phyloP scores from a whole-genome alignment of 257 asterid genomes.

The Przewalskia tangutica region DNA sequence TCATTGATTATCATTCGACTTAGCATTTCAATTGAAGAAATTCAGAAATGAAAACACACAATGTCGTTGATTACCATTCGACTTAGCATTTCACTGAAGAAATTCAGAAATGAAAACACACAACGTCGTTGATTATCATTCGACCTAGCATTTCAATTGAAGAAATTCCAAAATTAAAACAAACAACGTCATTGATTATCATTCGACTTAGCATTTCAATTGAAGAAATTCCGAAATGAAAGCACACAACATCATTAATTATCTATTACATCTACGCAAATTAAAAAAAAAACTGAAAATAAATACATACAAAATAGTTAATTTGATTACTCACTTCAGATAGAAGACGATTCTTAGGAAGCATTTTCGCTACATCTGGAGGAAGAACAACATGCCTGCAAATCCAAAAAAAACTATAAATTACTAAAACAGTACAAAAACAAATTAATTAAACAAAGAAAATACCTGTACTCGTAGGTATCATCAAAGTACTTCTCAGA shows the following conservation, averaged over 20 bases:
- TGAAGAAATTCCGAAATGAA: neutral
- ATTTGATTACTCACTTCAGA: constrained; percentile 22
- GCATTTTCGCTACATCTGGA: constrained; percentile 39
- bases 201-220: neutral
- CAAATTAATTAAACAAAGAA: neutral
- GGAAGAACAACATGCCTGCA: constrained; percentile 46
- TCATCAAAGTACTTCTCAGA: constrained; percentile 48
- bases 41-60: neutral
- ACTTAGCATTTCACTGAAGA: neutral
- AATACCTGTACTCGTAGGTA: constrained; percentile 36
- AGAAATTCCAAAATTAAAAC: neutral
- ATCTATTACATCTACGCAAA: neutral
- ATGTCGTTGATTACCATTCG: neutral
- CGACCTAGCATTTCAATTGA: neutral
- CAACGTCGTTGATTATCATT: too few species aligned
- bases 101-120: too few species aligned
- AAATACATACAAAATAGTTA: neutral
- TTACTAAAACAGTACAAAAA: neutral
- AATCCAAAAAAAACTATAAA: neutral
- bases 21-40: neutral
- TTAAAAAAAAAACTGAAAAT: neutral
- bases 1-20: neutral
- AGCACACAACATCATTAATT: too few species aligned
- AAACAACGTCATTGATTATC: neutral
- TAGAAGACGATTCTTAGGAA: constrained; percentile 45